Percentiles rank a stretch among this genome's conserved stretches.
These are phyloP conservation scores for Leucocoprinus leucothites DNA, from an alignment of 768 basidiomycete genomes.

Conservation along the genomic window DNA sequence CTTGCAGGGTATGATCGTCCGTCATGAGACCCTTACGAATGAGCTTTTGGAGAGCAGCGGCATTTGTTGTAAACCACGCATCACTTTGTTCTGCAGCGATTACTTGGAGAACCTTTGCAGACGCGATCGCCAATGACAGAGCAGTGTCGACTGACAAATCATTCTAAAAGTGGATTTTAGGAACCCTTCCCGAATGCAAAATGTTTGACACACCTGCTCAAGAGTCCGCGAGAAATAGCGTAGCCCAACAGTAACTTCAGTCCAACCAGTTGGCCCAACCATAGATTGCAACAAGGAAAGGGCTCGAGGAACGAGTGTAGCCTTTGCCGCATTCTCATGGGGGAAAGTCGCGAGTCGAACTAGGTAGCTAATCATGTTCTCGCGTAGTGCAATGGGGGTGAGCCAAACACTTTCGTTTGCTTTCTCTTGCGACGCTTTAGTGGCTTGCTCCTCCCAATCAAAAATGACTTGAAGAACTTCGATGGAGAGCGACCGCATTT, in stretches of 20 bases:
- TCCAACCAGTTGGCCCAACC: constrained; percentile 82
- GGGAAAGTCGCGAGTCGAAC: constrained; percentile 82
- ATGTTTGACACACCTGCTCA: constrained; percentile 56
- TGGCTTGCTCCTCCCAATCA: constrained; percentile 83
- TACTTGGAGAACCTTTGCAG: constrained; percentile 86
- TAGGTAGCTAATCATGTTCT: constrained; percentile 92
- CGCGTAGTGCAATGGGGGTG: constrained; percentile 77
- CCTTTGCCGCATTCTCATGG: constrained; percentile 48
- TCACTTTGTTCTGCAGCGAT: constrained; percentile 82
- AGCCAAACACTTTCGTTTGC: constrained; percentile 44
- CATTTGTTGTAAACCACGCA: constrained; percentile 75
- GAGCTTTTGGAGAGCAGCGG: constrained; percentile 71
- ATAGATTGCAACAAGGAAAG: constrained; percentile 71
- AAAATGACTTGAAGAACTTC: constrained; percentile 92
- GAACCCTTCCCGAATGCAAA: neutral
- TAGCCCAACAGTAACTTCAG: constrained; percentile 87
- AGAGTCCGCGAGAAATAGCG: constrained; percentile 85
- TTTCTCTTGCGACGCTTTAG: constrained; percentile 22
- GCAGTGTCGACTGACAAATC: constrained; percentile 67
- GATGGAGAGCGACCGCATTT: constrained; percentile 83
- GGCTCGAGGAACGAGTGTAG: constrained; percentile 57
- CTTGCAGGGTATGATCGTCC: constrained; percentile 78
- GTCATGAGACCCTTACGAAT: constrained; percentile 83
- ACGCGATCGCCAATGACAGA: constrained; percentile 69
- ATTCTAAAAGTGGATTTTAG: constrained; percentile 38